phyloP scores from a whole-genome alignment of 176 grass and related monocot species.

The Themeda triandra region DNA sequence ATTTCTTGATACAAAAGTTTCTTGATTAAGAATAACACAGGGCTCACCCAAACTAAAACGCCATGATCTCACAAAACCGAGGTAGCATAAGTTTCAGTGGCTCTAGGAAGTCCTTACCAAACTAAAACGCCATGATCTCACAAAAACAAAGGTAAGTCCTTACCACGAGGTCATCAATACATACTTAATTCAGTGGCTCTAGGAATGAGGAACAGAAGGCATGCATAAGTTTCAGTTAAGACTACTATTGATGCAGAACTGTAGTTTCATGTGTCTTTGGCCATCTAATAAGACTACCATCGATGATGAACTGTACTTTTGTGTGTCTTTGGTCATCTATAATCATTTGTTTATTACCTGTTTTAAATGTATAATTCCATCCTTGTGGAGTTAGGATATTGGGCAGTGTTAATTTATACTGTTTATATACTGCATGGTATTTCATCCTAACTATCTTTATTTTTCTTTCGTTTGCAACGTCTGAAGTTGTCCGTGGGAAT shows the following conservation, averaged over 20 bases:
- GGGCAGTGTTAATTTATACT: neutral
- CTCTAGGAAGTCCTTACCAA: neutral
- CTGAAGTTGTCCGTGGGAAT: neutral
- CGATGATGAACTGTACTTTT: neutral
- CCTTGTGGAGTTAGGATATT: neutral
- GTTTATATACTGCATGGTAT: neutral
- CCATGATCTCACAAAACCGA: neutral
- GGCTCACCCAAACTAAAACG: neutral
- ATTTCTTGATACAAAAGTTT: neutral
- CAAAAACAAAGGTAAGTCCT: neutral
- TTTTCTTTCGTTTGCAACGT: slow-evolving; percentile 2
- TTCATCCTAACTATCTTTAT: neutral
- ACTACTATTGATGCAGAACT: neutral
- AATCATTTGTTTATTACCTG: neutral
- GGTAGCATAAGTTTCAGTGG: neutral
- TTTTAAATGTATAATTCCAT: neutral
- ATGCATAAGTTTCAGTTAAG: neutral
- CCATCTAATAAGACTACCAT: neutral
- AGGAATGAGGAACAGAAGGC: neutral
- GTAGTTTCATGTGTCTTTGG: neutral
- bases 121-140: neutral
- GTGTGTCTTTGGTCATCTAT: slow-evolving; percentile 13
- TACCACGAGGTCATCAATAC: neutral
- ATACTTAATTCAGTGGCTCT: neutral
- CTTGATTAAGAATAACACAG: neutral